Evolutionary conservation across 2,329 filamentous ascomycete species (phyloP).

Genomic region (Mycogone perniciosa): DNA sequence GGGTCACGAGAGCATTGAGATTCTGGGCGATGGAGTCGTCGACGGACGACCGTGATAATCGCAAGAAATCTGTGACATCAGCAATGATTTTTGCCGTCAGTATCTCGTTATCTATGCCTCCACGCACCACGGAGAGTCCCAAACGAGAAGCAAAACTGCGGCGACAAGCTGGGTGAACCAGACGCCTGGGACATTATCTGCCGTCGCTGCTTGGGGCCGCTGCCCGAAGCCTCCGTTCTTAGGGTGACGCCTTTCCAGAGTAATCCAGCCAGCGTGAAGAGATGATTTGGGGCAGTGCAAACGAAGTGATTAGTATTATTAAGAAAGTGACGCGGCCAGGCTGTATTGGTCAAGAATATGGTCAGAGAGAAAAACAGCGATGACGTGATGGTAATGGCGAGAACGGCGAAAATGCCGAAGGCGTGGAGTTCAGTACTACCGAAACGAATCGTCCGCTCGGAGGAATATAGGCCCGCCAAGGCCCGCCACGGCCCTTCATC

Average conservation of each 20-base stretch:
- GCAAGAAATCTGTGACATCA: constrained; percentile 68
- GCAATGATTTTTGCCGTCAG: not conserved
- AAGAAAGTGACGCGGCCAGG: constrained; percentile 5
- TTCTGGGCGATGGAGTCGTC: constrained; percentile 94
- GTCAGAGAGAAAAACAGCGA: not conserved
- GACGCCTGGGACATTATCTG: constrained; percentile 42
- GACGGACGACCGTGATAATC: constrained; percentile 73
- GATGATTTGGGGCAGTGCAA: not conserved
- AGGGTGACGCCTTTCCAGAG: constrained; percentile 42
- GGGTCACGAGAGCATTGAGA: constrained; percentile 80
- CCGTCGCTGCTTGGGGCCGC: constrained; percentile 22
- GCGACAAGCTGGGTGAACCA: constrained; percentile 51
- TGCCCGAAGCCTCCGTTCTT: constrained; percentile 30
- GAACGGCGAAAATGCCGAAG: not conserved
- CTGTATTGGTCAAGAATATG: constrained; percentile 3
- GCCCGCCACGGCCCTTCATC: no score
- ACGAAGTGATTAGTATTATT: not conserved
- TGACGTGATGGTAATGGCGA: constrained; percentile 3
- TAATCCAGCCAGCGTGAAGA: constrained; percentile 41
- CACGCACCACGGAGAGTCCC: constrained; percentile 58
- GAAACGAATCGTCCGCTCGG: no score
- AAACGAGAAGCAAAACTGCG: constrained; percentile 73
- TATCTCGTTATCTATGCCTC: no score
- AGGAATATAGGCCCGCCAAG: no score
- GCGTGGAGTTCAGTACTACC: not conserved